These are phyloP conservation scores for Silene vulgaris DNA, from an alignment of 179 eudicot species.

Conservation along the genomic window DNA sequence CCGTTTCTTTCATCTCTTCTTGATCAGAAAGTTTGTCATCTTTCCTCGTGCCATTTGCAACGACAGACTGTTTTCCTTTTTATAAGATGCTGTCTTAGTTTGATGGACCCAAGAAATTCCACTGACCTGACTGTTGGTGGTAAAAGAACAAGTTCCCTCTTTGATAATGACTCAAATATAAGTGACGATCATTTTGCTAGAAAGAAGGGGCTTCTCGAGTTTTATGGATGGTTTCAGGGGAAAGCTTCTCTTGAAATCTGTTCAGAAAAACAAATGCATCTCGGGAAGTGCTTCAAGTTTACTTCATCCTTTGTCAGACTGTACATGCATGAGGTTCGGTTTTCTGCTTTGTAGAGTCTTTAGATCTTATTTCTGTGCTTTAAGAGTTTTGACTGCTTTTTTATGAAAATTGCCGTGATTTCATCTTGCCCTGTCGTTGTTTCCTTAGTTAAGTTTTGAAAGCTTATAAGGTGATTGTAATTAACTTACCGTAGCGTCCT, in stretches of 20 bases:
- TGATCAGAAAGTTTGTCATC: constrained; percentile 25
- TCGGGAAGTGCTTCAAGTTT: constrained; percentile 44
- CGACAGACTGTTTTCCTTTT: constrained; percentile 62
- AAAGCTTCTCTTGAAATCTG: constrained; percentile 38
- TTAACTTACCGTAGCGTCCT: background rate
- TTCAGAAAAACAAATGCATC: constrained; percentile 30
- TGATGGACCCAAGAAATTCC: constrained; percentile 36
- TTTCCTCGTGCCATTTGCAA: constrained; percentile 54
- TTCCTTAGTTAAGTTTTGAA: too few species aligned
- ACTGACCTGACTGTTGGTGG: constrained; percentile 29
- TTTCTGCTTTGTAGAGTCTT: background rate
- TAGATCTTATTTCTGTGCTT: background rate
- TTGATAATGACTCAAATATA: constrained; percentile 24
- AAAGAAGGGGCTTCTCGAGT: constrained; percentile 47
- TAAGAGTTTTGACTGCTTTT: background rate
- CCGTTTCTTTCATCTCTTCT: constrained; percentile 46
- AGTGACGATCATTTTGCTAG: constrained; percentile 27
- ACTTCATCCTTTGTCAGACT: constrained; percentile 60
- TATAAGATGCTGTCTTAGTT: constrained; percentile 53
- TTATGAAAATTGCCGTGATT: background rate
- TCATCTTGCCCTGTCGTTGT: background rate
- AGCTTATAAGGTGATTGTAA: background rate
- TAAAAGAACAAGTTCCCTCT: constrained; percentile 27
- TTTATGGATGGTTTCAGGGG: constrained; percentile 58
- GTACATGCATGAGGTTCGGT: constrained; percentile 64